Evolutionary conservation across 2,329 filamentous ascomycete genomes (phyloP).

Genomic region (Phyllosticta citribraziliensis): DNA sequence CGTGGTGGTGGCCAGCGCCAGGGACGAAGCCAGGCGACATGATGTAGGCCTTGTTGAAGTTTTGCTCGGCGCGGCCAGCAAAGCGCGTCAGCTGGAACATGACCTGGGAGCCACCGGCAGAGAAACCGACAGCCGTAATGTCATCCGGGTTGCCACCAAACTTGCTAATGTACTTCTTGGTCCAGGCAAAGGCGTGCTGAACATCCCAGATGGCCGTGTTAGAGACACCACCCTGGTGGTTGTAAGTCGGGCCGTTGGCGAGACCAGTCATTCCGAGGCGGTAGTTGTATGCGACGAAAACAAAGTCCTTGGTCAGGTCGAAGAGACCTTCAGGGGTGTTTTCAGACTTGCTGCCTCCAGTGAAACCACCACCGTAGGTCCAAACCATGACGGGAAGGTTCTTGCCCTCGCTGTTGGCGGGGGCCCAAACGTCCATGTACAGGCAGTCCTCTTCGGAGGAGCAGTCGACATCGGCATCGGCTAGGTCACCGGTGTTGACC

Average conservation of each 20-base stretch:
- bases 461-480: slow-evolving; percentile 28
- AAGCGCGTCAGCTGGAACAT: slow-evolving; percentile 25
- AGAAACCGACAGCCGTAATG: slow-evolving; percentile 39
- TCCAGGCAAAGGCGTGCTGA: slow-evolving; percentile 39
- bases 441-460: slow-evolving; percentile 37
- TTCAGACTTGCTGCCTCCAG: slow-evolving; percentile 21
- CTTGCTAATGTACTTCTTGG: slow-evolving; percentile 36
- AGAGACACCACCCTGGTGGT: slow-evolving; percentile 30
- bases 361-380: slow-evolving; percentile 37
- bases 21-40: slow-evolving; percentile 23
- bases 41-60: slow-evolving; percentile 21
- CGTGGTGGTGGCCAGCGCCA: slow-evolving; percentile 27
- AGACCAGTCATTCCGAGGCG: slow-evolving; percentile 34
- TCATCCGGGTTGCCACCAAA: slow-evolving; percentile 38
- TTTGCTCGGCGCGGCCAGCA: slow-evolving; percentile 22
- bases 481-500: slow-evolving; percentile 25
- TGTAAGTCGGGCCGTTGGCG: slow-evolving; percentile 36
- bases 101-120: slow-evolving; percentile 11
- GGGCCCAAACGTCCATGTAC: slow-evolving; percentile 41
- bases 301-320: slow-evolving; percentile 29
- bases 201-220: slow-evolving; percentile 35
- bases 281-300: slow-evolving; percentile 28
- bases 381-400: slow-evolving; percentile 39
- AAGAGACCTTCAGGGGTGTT: slow-evolving; percentile 16
- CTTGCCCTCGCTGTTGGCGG: slow-evolving; percentile 27